Evolutionary conservation across 2,329 filamentous ascomycete genomes (phyloP), one percentile per base, ranked within the genome.

Genomic region (Dothideomycetes sp.): DNA sequence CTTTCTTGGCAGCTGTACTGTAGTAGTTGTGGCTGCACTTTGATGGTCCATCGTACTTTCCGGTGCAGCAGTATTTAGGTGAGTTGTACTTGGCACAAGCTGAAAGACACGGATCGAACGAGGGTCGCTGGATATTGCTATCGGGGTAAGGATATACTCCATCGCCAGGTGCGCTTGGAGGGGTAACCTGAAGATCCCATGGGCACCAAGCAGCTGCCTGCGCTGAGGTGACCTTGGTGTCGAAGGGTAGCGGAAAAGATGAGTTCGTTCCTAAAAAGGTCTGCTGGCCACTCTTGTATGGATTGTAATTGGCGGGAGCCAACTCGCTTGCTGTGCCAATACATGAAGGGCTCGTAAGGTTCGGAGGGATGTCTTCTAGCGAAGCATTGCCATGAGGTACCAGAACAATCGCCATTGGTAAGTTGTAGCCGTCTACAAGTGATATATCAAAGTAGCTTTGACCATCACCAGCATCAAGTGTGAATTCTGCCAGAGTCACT

Each of bases 361-460:
- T 87, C 7, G 81, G 80, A 10, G 83, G 81, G 43, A 88, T 79
- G 40, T 66, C 61, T 37, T 66, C 60, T 7, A 81, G 70, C 1
- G 67, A 70, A 5, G 72, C 69, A 49, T 83, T 79, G 39, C 72
- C 68, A 16, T 78, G 72, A 9, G 62, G 55, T 33, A 65, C 54
- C 17, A 68, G 52, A 16, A 69, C 58, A 29, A 73, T 74, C 19
- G 75, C 79, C 45, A 88, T 56, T 2, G 82, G 81, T 1, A 89
- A 61, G 54, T 89, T 89, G 69, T 89, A 89, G 36, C 84, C 84
- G 54, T 91, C 84, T 16, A 91, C 84, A 3, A 89, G 69, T 31
- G 82, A 87, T 46, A 91, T 84, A 58, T 91, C 84, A 62, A 88
- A 89, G 57, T 85, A 91, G 8, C 78, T 81, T 54, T 87, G 80